phyloP scores from a whole-genome alignment of 495 filamentous ascomycete genomes.

The Neurospora intermedia region DNA sequence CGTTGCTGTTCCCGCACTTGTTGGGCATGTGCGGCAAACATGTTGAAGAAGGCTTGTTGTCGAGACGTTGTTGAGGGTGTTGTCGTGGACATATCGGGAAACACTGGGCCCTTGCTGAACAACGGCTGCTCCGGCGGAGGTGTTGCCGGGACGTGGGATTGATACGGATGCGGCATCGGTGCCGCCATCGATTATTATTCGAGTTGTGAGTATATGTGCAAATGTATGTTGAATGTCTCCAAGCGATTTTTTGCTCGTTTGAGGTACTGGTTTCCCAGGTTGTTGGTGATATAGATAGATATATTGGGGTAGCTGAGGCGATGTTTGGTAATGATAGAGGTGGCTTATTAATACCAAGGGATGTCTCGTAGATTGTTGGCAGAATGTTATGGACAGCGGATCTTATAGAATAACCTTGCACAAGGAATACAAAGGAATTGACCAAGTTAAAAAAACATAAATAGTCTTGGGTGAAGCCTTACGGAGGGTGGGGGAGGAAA shows the following conservation, averaged over 20 bases:
- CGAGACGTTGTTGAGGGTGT: not conserved
- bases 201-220: not conserved
- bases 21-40: not conserved
- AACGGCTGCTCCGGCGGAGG: constrained; percentile 21
- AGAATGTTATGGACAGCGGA: not conserved
- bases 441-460: not conserved
- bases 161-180: constrained; percentile 16
- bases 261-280: not conserved
- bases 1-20: not conserved
- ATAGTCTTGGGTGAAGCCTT: not conserved
- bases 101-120: constrained; percentile 12
- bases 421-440: not conserved
- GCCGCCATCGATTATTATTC: constrained; percentile 11
- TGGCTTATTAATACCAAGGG: not conserved
- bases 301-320: not conserved
- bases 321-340: not conserved
- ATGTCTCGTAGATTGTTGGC: not conserved
- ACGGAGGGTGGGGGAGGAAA: not conserved
- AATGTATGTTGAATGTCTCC: not conserved
- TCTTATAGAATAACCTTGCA: not conserved
- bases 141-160: constrained; percentile 17
- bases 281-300: not conserved
- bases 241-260: not conserved
- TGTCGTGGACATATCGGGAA: constrained; percentile 4
- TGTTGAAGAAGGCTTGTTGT: not conserved